Conservation (phyloP, 805 yeast genomes). For the Yamadazyma sp. region DNA sequence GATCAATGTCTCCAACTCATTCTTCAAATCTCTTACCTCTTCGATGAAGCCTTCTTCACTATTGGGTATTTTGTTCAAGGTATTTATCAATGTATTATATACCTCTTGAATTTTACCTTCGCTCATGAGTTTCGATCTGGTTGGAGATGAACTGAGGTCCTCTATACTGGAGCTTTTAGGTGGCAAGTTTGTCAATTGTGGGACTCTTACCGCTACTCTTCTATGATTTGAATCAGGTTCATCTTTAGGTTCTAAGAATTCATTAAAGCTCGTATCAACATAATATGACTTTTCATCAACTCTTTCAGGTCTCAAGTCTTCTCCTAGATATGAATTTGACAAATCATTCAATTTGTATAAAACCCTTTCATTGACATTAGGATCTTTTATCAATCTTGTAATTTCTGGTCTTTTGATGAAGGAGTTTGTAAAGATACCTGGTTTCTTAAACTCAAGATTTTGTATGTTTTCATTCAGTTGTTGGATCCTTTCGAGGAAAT, state of each 20-base stretch:
- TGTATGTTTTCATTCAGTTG: constrained; percentile 39
- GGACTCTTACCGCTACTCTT: constrained; percentile 28
- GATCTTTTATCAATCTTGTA: constrained; percentile 58
- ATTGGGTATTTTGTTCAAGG: constrained; percentile 12
- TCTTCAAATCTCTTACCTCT: constrained; percentile 36
- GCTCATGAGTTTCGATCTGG: constrained; percentile 3
- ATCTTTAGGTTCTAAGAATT: constrained; percentile 7
- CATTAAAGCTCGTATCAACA: constrained; percentile 31
- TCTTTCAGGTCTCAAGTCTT: constrained; percentile 33
- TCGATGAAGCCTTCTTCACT: constrained; percentile 21
- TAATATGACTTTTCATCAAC: constrained; percentile 46
- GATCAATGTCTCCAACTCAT: constrained; percentile 30
- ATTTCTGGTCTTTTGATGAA: constrained; percentile 50
- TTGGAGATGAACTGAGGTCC: constrained; percentile 11
- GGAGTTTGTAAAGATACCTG: constrained; percentile 68
- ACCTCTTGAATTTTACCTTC: constrained; percentile 7
- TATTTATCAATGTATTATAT: constrained; percentile 8
- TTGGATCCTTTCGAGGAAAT: constrained; percentile 31
- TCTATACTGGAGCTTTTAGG: constrained; percentile 5
- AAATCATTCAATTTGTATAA: constrained; percentile 40
- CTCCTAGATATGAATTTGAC: neutral
- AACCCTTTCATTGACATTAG: constrained; percentile 49
- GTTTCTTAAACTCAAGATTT: constrained; percentile 46
- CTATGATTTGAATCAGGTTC: constrained; percentile 21
- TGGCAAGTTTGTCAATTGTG: constrained; percentile 14